Evolutionary conservation across 1,284 basidiomycete species (phyloP).

Genomic region (Ganoderma sp.): DNA sequence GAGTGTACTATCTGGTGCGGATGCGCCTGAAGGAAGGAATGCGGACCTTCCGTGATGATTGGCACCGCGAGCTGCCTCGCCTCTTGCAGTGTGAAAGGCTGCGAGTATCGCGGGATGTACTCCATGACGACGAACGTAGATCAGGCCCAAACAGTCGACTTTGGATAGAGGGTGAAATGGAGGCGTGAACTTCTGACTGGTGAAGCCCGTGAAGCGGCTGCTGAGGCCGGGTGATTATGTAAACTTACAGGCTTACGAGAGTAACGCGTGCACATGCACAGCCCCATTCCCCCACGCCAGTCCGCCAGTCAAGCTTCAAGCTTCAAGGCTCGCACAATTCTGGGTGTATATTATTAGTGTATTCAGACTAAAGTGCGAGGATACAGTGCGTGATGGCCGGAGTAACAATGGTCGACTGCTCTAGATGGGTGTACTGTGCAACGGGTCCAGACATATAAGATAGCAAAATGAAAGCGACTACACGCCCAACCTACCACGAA

Average conservation of each 20-base stretch:
- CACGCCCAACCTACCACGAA: constrained; percentile 50
- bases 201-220: too few species aligned
- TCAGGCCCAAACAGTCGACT: neutral
- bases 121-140: constrained; percentile 52
- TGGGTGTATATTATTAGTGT: constrained; percentile 26
- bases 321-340: neutral
- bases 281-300: neutral
- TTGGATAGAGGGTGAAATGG: neutral
- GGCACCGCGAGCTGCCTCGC: constrained; percentile 69
- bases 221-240: constrained; percentile 20
- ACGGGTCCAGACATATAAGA: constrained; percentile 30
- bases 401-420: constrained; percentile 23
- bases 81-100: constrained; percentile 78
- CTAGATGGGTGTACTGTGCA: constrained; percentile 24
- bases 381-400: constrained; percentile 34
- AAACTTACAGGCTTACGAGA: constrained; percentile 17
- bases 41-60: constrained; percentile 71
- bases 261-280: constrained; percentile 20
- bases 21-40: constrained; percentile 13
- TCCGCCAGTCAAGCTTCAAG: too few species aligned
- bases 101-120: constrained; percentile 66
- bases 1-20: constrained; percentile 1
- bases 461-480: constrained; percentile 42
- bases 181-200: neutral
- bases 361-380: constrained; percentile 26